phyloP scores from a whole-genome alignment of 1,284 basidiomycete genomes.

The Austroboletus olivaceoglutinosus region DNA sequence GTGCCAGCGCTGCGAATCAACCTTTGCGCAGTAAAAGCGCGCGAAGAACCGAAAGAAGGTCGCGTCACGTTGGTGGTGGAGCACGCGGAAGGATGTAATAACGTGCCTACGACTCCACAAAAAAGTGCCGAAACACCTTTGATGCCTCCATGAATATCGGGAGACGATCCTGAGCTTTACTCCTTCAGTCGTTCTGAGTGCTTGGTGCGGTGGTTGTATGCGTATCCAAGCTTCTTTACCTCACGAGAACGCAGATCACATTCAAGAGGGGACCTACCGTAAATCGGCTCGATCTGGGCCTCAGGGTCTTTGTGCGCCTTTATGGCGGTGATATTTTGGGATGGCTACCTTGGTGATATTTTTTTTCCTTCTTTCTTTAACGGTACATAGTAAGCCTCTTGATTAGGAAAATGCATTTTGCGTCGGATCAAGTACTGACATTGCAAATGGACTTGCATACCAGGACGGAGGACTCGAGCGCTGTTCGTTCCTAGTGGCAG shows the following conservation, averaged over 20 bases:
- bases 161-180: too few species aligned
- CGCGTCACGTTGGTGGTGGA: slow-evolving; percentile 8
- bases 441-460: too few species aligned
- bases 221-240: neutral
- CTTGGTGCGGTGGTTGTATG: neutral
- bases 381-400: neutral
- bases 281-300: slow-evolving; percentile 4
- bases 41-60: slow-evolving; percentile 2
- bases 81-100: slow-evolving; percentile 9
- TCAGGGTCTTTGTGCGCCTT: neutral
- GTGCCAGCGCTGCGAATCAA: neutral
- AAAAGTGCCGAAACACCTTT: slow-evolving; percentile 1
- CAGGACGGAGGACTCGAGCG: neutral
- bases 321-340: slow-evolving; percentile 7
- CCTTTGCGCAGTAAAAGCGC: slow-evolving; percentile 3
- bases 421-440: too few species aligned
- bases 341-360: too few species aligned
- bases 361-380: neutral
- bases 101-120: slow-evolving; percentile 2
- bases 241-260: slow-evolving; percentile 12
- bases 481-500: neutral
- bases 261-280: neutral
- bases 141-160: too few species aligned
- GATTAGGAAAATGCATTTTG: slow-evolving; percentile 3
- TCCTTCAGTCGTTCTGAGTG: neutral